Conservation (phyloP, 768 basidiomycete species). For the Stropharia rugosoannulata region DNA sequence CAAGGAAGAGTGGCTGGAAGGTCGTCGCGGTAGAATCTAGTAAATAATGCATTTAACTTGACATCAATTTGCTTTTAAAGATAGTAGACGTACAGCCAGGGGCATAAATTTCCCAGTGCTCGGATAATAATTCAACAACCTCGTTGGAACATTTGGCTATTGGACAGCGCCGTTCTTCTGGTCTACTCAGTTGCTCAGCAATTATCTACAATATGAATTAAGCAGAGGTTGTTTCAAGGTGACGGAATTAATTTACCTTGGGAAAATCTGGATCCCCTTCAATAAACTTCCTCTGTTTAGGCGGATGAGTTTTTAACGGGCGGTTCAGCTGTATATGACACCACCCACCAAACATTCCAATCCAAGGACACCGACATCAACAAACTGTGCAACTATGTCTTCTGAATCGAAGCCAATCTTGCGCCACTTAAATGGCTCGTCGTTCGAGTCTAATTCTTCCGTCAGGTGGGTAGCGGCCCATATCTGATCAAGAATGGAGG, state of each 20-base stretch:
- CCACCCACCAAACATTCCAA: slow-evolving; percentile 73
- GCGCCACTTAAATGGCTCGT: slow-evolving; percentile 64
- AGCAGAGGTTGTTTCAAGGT: slow-evolving; percentile 6
- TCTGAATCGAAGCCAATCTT: slow-evolving; percentile 78
- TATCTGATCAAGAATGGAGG: slow-evolving; percentile 57
- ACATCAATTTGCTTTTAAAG: background rate
- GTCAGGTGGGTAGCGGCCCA: slow-evolving; percentile 64
- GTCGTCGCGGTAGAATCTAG: slow-evolving; percentile 77
- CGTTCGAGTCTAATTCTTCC: slow-evolving; percentile 50
- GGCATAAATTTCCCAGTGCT: slow-evolving; percentile 84
- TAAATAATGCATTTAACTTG: background rate
- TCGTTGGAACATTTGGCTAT: slow-evolving; percentile 84
- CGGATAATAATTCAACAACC: slow-evolving; percentile 79
- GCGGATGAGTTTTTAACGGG: background rate
- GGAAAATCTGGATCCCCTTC: slow-evolving; percentile 73
- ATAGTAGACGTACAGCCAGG: slow-evolving; percentile 65
- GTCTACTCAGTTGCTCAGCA: slow-evolving; percentile 76
- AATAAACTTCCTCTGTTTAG: slow-evolving; percentile 61
- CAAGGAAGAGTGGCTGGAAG: slow-evolving; percentile 87
- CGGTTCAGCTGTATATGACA: background rate
- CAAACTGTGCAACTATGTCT: slow-evolving; percentile 74
- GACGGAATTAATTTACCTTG: slow-evolving; percentile 43
- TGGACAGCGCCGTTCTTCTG: slow-evolving; percentile 74
- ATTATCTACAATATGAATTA: slow-evolving; percentile 50
- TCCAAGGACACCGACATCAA: slow-evolving; percentile 76